phyloP scores from a whole-genome alignment of 495 filamentous ascomycete species.

The Penicillium canescens region DNA sequence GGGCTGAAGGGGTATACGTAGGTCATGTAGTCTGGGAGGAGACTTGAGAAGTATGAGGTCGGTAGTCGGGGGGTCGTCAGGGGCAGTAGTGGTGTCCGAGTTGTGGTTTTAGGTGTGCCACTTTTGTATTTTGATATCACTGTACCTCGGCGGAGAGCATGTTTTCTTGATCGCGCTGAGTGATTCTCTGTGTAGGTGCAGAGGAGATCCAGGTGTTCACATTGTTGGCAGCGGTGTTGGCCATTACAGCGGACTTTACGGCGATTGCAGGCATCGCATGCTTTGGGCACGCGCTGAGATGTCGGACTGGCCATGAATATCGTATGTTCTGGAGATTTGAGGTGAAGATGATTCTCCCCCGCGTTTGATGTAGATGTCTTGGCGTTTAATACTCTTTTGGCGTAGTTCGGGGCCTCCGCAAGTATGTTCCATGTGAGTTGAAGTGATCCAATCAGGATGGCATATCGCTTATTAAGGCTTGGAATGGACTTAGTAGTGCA shows the following conservation, averaged over 20 bases:
- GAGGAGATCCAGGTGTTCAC: conserved; percentile 26
- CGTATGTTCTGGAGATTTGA: not conserved
- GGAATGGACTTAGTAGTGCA: not conserved
- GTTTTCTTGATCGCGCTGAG: conserved; percentile 21
- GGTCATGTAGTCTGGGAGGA: conserved; percentile 22
- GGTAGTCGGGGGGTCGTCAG: conserved; percentile 6
- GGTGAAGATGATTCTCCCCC: conserved; percentile 1
- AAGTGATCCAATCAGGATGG: too few species aligned
- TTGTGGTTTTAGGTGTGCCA: not conserved
- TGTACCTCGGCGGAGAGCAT: conserved; percentile 18
- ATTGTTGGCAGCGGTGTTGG: conserved; percentile 29
- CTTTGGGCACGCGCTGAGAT: conserved; percentile 9
- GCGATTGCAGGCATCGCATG: conserved; percentile 74
- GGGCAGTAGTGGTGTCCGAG: not conserved
- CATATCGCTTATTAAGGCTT: not conserved
- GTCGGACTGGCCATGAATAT: not conserved
- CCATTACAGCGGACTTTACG: conserved; percentile 80
- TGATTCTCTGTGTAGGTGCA: conserved; percentile 26
- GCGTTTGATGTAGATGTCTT: conserved; percentile 7
- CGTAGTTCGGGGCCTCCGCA: conserved; percentile 4
- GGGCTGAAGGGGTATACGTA: conserved; percentile 34
- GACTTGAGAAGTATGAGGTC: conserved; percentile 9
- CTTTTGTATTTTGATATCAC: conserved; percentile 25
- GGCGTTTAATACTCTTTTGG: conserved; percentile 3
- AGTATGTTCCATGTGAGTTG: too few species aligned